Conservation (phyloP, 176 grass and related monocot species). For the Panicum miliaceum region DNA sequence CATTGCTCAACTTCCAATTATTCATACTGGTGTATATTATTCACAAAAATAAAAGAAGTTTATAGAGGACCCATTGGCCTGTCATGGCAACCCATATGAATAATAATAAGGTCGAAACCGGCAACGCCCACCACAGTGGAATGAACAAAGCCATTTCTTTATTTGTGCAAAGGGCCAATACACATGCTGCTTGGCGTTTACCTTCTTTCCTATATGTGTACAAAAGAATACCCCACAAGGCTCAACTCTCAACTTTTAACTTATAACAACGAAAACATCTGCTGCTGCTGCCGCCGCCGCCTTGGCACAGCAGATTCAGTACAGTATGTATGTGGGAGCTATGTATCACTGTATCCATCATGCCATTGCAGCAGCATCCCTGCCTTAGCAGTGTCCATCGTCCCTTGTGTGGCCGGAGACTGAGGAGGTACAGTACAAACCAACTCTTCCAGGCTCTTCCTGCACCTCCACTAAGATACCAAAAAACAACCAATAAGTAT, state of each 20-base stretch:
- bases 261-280: constrained; percentile 35
- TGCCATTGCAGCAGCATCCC: constrained; percentile 1
- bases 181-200: constrained; percentile 13
- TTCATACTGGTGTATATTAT: not conserved
- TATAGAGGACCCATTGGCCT: not conserved
- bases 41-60: not conserved
- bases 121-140: not conserved
- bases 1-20: not conserved
- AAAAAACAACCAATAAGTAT: not conserved
- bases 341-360: constrained; percentile 38
- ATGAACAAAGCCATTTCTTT: constrained; percentile 32
- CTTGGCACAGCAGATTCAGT: constrained; percentile 33
- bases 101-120: not conserved
- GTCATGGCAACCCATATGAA: not conserved
- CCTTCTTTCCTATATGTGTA: constrained; percentile 32
- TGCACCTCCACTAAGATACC: constrained; percentile 24
- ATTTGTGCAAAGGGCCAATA: constrained; percentile 14
- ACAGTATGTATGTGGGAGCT: constrained; percentile 41
- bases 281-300: constrained; percentile 4
- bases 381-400: not conserved
- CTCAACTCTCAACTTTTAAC: not conserved
- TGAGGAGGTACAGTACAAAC: constrained; percentile 29
- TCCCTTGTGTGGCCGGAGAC: constrained; percentile 10
- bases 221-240: constrained; percentile 24
- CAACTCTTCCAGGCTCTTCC: constrained; percentile 7